Evolutionary conservation across 2,329 filamentous ascomycete genomes (phyloP), one percentile per base, ranked within the genome.

Genomic region (Paracamarosporium sp.): DNA sequence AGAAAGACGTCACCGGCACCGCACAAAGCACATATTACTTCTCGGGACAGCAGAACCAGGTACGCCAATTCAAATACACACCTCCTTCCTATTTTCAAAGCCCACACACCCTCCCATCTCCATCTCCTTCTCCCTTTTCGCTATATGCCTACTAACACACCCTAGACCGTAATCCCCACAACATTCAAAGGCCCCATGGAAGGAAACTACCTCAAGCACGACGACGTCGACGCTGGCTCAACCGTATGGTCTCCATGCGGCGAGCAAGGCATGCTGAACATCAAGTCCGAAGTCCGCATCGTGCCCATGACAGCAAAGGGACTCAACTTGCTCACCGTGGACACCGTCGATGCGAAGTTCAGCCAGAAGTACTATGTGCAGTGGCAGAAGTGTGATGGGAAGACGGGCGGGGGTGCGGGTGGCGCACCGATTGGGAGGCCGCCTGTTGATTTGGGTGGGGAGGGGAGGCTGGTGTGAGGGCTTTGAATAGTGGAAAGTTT

Each of bases 11-110:
- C 17, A 76, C 68, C 2, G 81, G 79, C 48, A 74, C 72, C 17
- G 76, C 78, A 63, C 79, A 79, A 68, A 77, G 79, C 27, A 81
- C 77, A n/a, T 83, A 83, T 67, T 83, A 82, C 66, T 82, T 82
- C 71, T 80, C 79, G 52, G 80, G 81, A 15, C 67, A 74, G 40
- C 67, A 68, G 50, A 57, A 64, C 24, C 76, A 78, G 74, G 77
- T 72, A 69, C 38, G 59, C 36, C 27, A 25, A 13, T 12, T 51
- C 13, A 20, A 6, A 6, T 4, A 12, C 33, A 11, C 20, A 35
- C 20, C 13, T 44, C 11, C 27, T 4, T 20, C 24, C 11, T 53
- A 17, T 2, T 17, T 17, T 4, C 48, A 24, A 31, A 40, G 11
- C 27, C 31, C 48, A 48, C 44, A 48, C 55, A 35, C 3, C 6